Evolutionary conservation across 306 rosid genomes (phyloP), one percentile per base, ranked within the genome.

Genomic region (Dryas alaskensis): DNA sequence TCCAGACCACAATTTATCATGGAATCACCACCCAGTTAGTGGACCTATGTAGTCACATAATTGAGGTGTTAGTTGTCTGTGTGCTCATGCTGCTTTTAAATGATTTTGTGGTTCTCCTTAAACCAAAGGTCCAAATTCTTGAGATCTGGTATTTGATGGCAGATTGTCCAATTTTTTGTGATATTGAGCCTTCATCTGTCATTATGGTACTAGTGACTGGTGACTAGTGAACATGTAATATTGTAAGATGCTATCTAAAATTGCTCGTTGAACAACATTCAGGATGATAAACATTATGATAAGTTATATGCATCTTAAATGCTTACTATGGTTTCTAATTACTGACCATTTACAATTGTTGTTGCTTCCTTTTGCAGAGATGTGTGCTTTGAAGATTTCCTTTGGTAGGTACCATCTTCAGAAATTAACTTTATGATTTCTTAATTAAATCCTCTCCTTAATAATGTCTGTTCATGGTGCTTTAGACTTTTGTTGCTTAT

Each of bases 321-420:
- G 10, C 76, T 63, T 47, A 37, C n/a, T 6, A 2, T 73, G 50
- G 8, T 68, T 49, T 27, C 45, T 45, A 62, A 31, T 6, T 62
- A 12, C 75, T 76, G 37, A 81, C 44, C 65, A 10, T 40, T 53
- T n/a, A 8, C 67, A 19, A 2, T 37, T 67, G 63, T 40, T 80
- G 39, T 61, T 76, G 83, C 53, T 52, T 79, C 43, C 67, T 81
- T 83, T 73, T 73, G 54, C 92, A 94, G 99, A 74, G 96, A 92
- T 84, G 92, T 78, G 83, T 77, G 87, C 92, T 92, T 87, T 84
- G 99, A 87, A 87, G 99, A 92, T 88, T 87, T 94, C 84, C 93
- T 94, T 55, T 94, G 99, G 99, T 92, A 83, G 37, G 90, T 78
- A 51, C 55, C 75, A 49, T 85, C 78, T 65, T 50, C 57, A 46